Evolutionary conservation across 768 basidiomycete genomes (phyloP).

Genomic region (Boletus sensibilis): DNA sequence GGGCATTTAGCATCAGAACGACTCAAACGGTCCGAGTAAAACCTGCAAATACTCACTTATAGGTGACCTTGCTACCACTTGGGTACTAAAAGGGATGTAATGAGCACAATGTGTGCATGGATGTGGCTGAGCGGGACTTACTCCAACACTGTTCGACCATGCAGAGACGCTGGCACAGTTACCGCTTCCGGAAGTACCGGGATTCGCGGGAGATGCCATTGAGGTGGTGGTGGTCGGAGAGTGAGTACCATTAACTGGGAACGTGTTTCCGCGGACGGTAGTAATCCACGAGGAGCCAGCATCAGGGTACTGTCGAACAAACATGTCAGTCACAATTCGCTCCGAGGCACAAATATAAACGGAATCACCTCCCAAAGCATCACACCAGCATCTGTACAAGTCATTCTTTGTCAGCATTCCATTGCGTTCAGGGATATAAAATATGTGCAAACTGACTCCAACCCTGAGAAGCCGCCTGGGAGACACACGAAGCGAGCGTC

Average conservation of each 20-base stretch:
- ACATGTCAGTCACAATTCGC: background rate
- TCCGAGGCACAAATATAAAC: background rate
- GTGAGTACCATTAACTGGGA: slow-evolving; percentile 31
- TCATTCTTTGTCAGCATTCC: background rate
- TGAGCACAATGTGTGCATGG: background rate
- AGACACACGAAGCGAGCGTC: slow-evolving; percentile 59
- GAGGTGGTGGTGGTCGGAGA: slow-evolving; percentile 13
- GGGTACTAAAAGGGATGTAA: slow-evolving; percentile 35
- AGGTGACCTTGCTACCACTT: slow-evolving; percentile 42
- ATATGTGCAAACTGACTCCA: slow-evolving; percentile 53
- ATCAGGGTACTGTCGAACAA: slow-evolving; percentile 36
- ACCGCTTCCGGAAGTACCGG: slow-evolving; percentile 10
- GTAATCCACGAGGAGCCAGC: slow-evolving; percentile 39
- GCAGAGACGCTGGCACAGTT: slow-evolving; percentile 42
- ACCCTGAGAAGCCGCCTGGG: slow-evolving; percentile 55
- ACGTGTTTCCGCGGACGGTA: slow-evolving; percentile 36
- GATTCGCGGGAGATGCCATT: slow-evolving; percentile 19
- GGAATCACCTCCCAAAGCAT: slow-evolving; percentile 40
- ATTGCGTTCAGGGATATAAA: background rate
- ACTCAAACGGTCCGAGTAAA: background rate
- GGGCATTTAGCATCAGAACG: background rate
- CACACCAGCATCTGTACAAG: slow-evolving; percentile 34
- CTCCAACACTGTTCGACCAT: slow-evolving; percentile 39
- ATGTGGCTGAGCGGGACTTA: slow-evolving; percentile 22
- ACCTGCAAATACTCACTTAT: slow-evolving; percentile 31